A percentile compares a stretch with the other conserved stretches of the same genome.
Conservation (phyloP, 2,329 filamentous ascomycete species). For the Aureobasidium sp. region DNA sequence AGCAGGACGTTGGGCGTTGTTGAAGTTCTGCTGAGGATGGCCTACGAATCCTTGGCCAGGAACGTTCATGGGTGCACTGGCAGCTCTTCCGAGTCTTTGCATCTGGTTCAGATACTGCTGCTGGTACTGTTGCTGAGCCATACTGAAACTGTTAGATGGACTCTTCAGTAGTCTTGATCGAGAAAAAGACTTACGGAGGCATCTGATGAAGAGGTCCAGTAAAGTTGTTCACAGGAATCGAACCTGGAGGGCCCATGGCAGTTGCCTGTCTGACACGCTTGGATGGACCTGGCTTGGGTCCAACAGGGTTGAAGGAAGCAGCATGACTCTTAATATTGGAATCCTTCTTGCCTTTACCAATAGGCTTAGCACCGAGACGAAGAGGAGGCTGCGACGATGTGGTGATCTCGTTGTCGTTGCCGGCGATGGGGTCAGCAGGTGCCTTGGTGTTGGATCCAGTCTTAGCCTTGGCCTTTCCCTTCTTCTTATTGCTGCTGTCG, state of each 20-base stretch:
- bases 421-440: background rate
- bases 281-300: background rate
- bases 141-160: background rate
- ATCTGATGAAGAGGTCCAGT: background rate
- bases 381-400: background rate
- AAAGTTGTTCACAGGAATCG: background rate
- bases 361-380: background rate
- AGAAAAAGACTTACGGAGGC: background rate
- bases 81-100: background rate
- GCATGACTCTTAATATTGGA: background rate
- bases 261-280: background rate
- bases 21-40: background rate
- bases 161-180: background rate
- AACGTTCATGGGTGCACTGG: background rate
- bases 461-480: background rate
- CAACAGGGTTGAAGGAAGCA: background rate
- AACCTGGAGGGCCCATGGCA: background rate
- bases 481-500: background rate
- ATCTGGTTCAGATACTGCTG: background rate
- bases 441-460: background rate
- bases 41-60: background rate
- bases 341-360: background rate
- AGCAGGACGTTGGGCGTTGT: background rate
- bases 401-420: background rate
- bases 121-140: background rate